A percentile compares a stretch with the other conserved stretches of the same genome.
phyloP scores from a whole-genome alignment of 2,329 filamentous ascomycete genomes.

The Colletotrichum orbiculare region DNA sequence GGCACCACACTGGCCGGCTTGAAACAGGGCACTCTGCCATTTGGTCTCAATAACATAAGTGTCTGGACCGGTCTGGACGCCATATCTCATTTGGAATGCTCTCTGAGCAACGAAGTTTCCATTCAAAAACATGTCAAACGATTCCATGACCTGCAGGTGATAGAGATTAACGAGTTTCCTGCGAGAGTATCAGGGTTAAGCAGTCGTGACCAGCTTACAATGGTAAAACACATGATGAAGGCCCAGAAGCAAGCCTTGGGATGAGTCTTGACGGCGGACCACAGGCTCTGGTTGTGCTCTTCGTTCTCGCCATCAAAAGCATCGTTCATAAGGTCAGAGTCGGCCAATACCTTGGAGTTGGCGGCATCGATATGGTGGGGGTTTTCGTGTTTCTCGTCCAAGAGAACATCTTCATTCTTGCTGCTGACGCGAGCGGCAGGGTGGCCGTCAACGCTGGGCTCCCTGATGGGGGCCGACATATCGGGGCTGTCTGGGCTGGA shows the following conservation, averaged over 20 bases:
- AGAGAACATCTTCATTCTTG: background rate
- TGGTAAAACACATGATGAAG: slow-evolving; percentile 61
- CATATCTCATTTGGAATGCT: slow-evolving; percentile 51
- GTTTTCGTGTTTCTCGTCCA: slow-evolving; percentile 33
- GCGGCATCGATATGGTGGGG: slow-evolving; percentile 42
- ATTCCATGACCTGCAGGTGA: slow-evolving; percentile 57
- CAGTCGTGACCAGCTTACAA: slow-evolving; percentile 48
- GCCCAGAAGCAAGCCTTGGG: slow-evolving; percentile 60
- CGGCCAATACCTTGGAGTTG: slow-evolving; percentile 48
- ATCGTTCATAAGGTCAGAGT: slow-evolving; percentile 52
- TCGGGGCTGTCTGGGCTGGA: background rate
- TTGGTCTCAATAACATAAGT: slow-evolving; percentile 49
- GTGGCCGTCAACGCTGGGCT: slow-evolving; percentile 31
- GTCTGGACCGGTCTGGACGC: slow-evolving; percentile 40
- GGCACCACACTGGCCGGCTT: slow-evolving; percentile 48
- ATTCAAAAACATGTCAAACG: slow-evolving; percentile 60
- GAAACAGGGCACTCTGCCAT: slow-evolving; percentile 53
- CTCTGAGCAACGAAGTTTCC: slow-evolving; percentile 57
- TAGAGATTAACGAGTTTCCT: background rate
- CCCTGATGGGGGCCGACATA: slow-evolving; percentile 33
- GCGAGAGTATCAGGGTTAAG: too few relatives aligned
- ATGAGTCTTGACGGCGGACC: slow-evolving; percentile 51
- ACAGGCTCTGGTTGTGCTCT: slow-evolving; percentile 54
- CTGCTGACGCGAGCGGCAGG: background rate
- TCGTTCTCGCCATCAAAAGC: slow-evolving; percentile 55